Conservation (phyloP, 176 grass and related monocot genomes). For the Zoysia japonica region DNA sequence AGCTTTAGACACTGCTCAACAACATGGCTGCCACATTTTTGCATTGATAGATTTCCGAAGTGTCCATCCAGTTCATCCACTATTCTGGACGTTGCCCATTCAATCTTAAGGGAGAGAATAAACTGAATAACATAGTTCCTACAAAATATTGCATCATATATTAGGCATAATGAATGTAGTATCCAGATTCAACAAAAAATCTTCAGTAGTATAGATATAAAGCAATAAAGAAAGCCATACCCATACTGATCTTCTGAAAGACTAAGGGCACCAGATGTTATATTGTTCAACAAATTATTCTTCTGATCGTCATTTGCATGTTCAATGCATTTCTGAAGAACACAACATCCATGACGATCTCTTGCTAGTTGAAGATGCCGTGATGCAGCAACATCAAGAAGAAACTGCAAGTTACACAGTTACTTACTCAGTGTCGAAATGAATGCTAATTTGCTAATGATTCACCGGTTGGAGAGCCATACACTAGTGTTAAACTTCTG, state of each 20-base stretch:
- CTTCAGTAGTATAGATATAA: constrained; percentile 25
- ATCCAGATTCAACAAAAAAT: constrained; percentile 23
- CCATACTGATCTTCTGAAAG: constrained; percentile 80
- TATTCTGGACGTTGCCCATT: constrained; percentile 57
- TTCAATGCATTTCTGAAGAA: constrained; percentile 82
- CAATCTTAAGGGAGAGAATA: constrained; percentile 55
- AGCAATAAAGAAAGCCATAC: constrained; percentile 41
- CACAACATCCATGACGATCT: constrained; percentile 81
- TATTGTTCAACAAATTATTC: constrained; percentile 49
- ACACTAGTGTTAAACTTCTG: background rate
- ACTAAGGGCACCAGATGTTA: constrained; percentile 53
- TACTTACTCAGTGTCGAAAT: constrained; percentile 25
- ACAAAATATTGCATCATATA: constrained; percentile 26
- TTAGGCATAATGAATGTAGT: background rate
- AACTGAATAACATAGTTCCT: constrained; percentile 97
- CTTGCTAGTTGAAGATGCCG: constrained; percentile 72
- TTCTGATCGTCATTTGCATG: constrained; percentile 60
- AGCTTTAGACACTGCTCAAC: constrained; percentile 64
- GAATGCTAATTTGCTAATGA: background rate
- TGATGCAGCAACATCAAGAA: constrained; percentile 65
- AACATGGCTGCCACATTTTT: constrained; percentile 89
- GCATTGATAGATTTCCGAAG: constrained; percentile 58
- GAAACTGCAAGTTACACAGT: constrained; percentile 58
- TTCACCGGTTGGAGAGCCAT: background rate
- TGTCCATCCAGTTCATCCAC: constrained; percentile 55